Conservation (phyloP, 148 eudicot genomes). For the Camellia japonica region DNA sequence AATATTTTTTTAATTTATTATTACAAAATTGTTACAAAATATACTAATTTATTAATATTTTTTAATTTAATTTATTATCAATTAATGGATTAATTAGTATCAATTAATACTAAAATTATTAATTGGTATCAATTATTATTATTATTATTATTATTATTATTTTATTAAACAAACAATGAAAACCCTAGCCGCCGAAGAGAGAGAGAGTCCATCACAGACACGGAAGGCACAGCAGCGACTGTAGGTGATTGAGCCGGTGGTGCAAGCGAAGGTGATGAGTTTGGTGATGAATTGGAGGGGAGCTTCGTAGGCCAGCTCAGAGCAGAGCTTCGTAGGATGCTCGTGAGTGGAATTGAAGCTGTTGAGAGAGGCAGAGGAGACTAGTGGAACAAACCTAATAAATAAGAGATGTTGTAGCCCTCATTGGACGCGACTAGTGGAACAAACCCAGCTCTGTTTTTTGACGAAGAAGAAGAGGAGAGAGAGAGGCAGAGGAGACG, state of each 20-base stretch:
- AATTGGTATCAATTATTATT: too few relatives aligned
- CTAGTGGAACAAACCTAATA: too few relatives aligned
- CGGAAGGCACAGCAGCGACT: slow-evolving; percentile 19
- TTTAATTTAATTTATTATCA: too few relatives aligned
- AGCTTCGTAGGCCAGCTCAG: slow-evolving; percentile 41
- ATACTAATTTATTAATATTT: too few relatives aligned
- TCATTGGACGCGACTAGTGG: neutral
- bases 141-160: too few relatives aligned
- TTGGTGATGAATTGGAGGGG: slow-evolving; percentile 45
- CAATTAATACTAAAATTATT: too few relatives aligned
- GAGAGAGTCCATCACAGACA: slow-evolving; percentile 11
- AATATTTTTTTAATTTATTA: too few relatives aligned
- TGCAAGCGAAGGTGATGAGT: slow-evolving; percentile 38
- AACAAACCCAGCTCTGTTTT: slow-evolving; percentile 10
- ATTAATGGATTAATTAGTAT: too few relatives aligned
- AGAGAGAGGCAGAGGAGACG: slow-evolving; percentile 26
- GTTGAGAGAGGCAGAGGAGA: neutral
- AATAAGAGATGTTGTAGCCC: neutral
- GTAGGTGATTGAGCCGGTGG: slow-evolving; percentile 36
- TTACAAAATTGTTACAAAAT: too few relatives aligned
- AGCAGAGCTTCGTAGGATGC: slow-evolving; percentile 37
- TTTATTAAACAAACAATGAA: too few relatives aligned
- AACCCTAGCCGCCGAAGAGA: slow-evolving; percentile 10
- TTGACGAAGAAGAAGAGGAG: slow-evolving; percentile 12
- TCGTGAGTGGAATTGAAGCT: neutral